Evolutionary conservation across 1,139 yeast species (phyloP), one percentile per base, ranked within the genome.

Genomic region (Ogataea hybrid): DNA sequence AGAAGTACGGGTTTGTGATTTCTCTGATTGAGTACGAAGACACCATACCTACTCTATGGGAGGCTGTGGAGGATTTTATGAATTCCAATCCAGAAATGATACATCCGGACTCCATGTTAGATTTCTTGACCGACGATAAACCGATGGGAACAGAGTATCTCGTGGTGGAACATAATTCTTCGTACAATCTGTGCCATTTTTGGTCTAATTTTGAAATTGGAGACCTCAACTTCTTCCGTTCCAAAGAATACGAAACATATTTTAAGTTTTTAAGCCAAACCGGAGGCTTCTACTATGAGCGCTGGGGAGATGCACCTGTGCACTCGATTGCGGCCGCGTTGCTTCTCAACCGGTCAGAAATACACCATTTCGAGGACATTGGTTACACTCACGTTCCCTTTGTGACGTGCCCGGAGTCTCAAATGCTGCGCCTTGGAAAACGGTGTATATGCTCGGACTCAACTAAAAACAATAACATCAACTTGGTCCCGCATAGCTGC

Each of bases 301-400:
- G 98, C 51, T 92, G 97, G 98, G 98, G 98, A 4, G 98, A 92
- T 66, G 97, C 97, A 0, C 97, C 98, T 0, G 95, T 92, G 5
- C 97, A 92, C 62, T 73, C 96, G 0, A 75, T 90, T 25, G 97
- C 81, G 0, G 77, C 82, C 5, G 65, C 81, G 1, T 62, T 90
- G 27, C 65, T 92, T 39, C 69, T 88, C 42, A 87, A 85, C 56
- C 77, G 71, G 47, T 63, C 77, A 33, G 79, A 83, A 54, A 75
- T 92, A 39, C 90, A 86, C 56, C 95, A 89, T 63, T 90, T 92
- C 62, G 95, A 89, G 50, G 96, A 89, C 57, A 74, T 92, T 22
- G 97, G 97, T 0, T 92, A 92, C 63, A 74, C 62, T 53, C 97
- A 92, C 65, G 69, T 75, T 2, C 98, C 98, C 1, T 88, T 85